Conservation (phyloP, 768 basidiomycete species). For the Suillus plorans region DNA sequence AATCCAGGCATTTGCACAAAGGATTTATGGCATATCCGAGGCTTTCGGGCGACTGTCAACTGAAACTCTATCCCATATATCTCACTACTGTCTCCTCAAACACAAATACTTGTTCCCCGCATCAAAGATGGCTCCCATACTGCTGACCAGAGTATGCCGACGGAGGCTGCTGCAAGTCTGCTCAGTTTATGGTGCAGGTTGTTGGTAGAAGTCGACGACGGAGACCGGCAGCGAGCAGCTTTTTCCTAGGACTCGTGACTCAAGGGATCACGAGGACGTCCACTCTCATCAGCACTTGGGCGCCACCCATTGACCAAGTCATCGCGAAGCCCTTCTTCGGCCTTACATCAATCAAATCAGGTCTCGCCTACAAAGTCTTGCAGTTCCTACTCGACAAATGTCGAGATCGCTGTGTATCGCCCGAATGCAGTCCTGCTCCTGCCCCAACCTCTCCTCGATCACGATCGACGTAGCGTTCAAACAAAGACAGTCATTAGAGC, state of each 20-base stretch:
- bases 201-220: conserved; percentile 6
- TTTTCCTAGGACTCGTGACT: neutral
- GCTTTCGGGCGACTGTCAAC: conserved; percentile 40
- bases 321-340: neutral
- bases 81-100: conserved; percentile 35
- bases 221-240: neutral
- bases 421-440: neutral
- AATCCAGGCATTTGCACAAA: conserved; percentile 19
- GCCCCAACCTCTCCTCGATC: conserved; percentile 18
- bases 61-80: conserved; percentile 49
- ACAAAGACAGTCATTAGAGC: neutral
- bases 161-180: conserved; percentile 33
- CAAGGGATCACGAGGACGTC: neutral
- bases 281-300: neutral
- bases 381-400: neutral
- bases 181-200: conserved; percentile 51
- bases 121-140: conserved; percentile 30
- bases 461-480: neutral
- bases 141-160: conserved; percentile 40
- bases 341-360: neutral
- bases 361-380: neutral
- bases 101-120: conserved; percentile 26
- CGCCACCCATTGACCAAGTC: neutral
- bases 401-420: neutral
- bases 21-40: conserved; percentile 24